Evolutionary conservation across 352 stramenopile genomes (phyloP).

Genomic region (Thraustotheca clavata): DNA sequence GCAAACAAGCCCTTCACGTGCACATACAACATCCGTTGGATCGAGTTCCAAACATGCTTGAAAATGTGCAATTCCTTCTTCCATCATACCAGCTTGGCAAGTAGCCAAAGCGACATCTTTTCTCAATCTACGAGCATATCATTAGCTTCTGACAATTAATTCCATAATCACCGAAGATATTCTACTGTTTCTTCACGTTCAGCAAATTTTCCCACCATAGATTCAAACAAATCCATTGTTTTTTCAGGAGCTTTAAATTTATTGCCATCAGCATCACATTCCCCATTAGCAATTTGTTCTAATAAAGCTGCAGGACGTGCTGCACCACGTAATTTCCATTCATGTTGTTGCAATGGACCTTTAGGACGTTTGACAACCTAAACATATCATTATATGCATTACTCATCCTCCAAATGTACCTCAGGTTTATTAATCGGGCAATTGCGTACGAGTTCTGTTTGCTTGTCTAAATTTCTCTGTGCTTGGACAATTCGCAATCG

Average conservation of each 20-base stretch:
- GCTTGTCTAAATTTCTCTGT: conserved; percentile 58
- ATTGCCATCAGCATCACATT: conserved; percentile 67
- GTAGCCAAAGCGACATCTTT: conserved; percentile 67
- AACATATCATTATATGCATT: no score
- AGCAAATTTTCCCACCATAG: conserved; percentile 45
- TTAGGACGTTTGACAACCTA: conserved; percentile 30
- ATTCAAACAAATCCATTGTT: conserved; percentile 65
- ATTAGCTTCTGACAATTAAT: background rate
- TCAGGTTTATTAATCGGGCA: conserved; percentile 39
- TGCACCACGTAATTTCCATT: conserved; percentile 78
- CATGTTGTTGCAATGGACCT: conserved; percentile 40
- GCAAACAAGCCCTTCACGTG: conserved; percentile 62
- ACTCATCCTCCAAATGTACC: no score
- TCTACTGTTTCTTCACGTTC: conserved; percentile 54
- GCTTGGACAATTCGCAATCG: conserved; percentile 77
- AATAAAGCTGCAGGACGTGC: conserved; percentile 58
- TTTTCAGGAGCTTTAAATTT: conserved; percentile 64
- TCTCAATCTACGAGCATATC: conserved; percentile 31
- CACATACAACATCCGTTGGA: conserved; percentile 43
- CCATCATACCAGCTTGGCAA: conserved; percentile 57
- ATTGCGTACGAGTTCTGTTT: conserved; percentile 49
- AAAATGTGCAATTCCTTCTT: conserved; percentile 76
- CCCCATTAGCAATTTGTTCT: conserved; percentile 64
- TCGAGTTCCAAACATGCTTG: conserved; percentile 71
- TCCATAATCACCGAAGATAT: conserved; percentile 43